phyloP scores from a whole-genome alignment of 495 filamentous ascomycete genomes.

The Annulohypoxylon bovei region DNA sequence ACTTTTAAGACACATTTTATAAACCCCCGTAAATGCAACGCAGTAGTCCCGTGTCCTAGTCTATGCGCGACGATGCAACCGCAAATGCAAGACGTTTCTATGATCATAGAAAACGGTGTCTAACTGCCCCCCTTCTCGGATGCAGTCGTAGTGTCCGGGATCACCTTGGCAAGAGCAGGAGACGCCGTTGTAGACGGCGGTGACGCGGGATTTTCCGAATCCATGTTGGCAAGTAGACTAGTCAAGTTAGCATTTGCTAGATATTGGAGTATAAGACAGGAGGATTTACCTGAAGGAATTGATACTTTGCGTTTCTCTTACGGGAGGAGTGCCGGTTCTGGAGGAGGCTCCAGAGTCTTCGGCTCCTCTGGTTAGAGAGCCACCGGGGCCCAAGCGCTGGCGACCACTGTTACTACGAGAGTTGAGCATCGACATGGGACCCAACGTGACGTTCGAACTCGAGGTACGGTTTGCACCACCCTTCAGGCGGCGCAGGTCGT shows the following conservation, averaged over 20 bases:
- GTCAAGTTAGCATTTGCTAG: slow-evolving; percentile 41
- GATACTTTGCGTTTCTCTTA: slow-evolving; percentile 71
- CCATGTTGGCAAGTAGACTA: slow-evolving; percentile 63
- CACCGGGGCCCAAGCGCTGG: slow-evolving; percentile 77
- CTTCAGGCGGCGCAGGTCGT: slow-evolving; percentile 86
- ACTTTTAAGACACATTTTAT: slow-evolving; percentile 59
- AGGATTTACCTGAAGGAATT: slow-evolving; percentile 89
- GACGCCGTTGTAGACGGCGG: slow-evolving; percentile 70
- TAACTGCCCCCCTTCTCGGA: slow-evolving; percentile 57
- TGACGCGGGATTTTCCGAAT: slow-evolving; percentile 64
- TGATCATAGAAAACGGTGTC: slow-evolving; percentile 37
- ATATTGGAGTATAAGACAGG: slow-evolving; percentile 18
- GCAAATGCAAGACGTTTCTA: slow-evolving; percentile 49
- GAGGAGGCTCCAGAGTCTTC: slow-evolving; percentile 82
- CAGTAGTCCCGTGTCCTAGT: slow-evolving; percentile 47
- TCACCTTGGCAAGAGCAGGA: slow-evolving; percentile 70
- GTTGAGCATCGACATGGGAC: slow-evolving; percentile 81
- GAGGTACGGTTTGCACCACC: slow-evolving; percentile 62
- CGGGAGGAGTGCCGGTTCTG: slow-evolving; percentile 86
- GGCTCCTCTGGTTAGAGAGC: slow-evolving; percentile 71
- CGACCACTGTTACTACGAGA: slow-evolving; percentile 84
- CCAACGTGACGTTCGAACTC: slow-evolving; percentile 74
- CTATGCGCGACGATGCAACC: slow-evolving; percentile 49
- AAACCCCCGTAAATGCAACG: slow-evolving; percentile 60
- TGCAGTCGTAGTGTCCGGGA: slow-evolving; percentile 61